phyloP scores from a whole-genome alignment of 1,284 basidiomycete species.

The Heimioporus punctisporus region DNA sequence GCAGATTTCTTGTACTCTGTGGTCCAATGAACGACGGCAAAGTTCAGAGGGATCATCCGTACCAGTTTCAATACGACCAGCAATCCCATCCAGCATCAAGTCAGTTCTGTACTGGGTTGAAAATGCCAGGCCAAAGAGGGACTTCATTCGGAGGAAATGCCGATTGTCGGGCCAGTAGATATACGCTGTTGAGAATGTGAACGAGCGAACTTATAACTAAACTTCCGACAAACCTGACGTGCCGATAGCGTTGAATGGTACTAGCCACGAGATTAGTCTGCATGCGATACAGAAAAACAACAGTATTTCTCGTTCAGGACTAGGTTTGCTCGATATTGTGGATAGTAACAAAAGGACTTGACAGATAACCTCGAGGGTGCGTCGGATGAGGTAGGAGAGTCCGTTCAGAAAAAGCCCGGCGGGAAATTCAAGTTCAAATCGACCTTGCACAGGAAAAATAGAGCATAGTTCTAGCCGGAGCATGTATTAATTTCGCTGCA shows the following conservation, averaged over 20 bases:
- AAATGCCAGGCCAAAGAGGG: constrained; percentile 41
- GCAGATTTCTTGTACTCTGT: constrained; percentile 40
- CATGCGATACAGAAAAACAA: constrained; percentile 26
- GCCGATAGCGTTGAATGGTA: constrained; percentile 35
- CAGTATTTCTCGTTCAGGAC: constrained; percentile 30
- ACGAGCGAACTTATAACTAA: neutral
- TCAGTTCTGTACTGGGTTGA: constrained; percentile 34
- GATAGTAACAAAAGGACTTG: constrained; percentile 31
- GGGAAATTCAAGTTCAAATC: constrained; percentile 36
- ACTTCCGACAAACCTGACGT: constrained; percentile 29
- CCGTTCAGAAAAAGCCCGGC: constrained; percentile 33
- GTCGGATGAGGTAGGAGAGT: constrained; percentile 21
- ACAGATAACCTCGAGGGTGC: constrained; percentile 27
- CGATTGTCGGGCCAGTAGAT: constrained; percentile 42
- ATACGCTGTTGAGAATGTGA: constrained; percentile 32
- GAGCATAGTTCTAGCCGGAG: constrained; percentile 13
- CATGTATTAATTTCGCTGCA: neutral
- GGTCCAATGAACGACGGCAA: neutral
- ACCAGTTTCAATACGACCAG: constrained; percentile 34
- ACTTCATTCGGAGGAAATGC: constrained; percentile 38
- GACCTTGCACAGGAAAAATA: constrained; percentile 17
- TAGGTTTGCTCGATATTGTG: constrained; percentile 23
- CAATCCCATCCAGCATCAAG: constrained; percentile 40
- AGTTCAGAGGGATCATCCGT: neutral
- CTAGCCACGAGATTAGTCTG: constrained; percentile 27